Evolutionary conservation across 345 rosid genomes (phyloP).

Genomic region (Citrus maxima): DNA sequence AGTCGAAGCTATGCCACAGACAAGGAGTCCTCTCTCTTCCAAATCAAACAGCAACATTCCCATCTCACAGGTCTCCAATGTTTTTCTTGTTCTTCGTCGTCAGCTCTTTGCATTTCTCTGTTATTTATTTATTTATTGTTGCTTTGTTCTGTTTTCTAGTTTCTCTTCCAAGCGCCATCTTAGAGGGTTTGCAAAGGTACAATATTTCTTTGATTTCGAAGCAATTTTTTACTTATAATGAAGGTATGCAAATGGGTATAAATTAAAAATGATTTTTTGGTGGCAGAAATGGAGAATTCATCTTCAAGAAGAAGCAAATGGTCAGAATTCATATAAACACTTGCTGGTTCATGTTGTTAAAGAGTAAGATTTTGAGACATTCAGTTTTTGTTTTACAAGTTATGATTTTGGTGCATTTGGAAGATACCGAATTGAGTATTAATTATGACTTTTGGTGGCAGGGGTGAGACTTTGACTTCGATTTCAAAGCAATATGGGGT

Average conservation of each 20-base stretch:
- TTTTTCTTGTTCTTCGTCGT: background rate
- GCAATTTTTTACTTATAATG: background rate
- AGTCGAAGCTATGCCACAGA: conserved; percentile 23
- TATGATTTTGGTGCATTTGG: background rate
- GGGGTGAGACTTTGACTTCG: conserved; percentile 35
- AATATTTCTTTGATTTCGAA: background rate
- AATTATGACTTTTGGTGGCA: conserved; percentile 5
- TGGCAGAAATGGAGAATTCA: conserved; percentile 33
- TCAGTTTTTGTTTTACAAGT: background rate
- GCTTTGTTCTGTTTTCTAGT: background rate
- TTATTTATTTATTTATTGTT: background rate
- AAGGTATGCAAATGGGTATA: background rate
- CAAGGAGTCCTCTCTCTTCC: background rate
- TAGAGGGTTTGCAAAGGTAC: conserved; percentile 9
- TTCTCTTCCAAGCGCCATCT: conserved; percentile 1
- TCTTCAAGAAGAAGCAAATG: conserved; percentile 20
- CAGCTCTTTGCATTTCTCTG: background rate
- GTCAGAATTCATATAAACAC: conserved; percentile 11
- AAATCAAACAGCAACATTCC: conserved; percentile 9
- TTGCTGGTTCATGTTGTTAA: conserved; percentile 26
- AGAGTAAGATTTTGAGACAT: conserved; percentile 13
- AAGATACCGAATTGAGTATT: background rate
- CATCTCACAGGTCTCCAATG: conserved; percentile 14
- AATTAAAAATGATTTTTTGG: background rate
- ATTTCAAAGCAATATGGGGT: conserved; percentile 34